Conservation (phyloP, 345 rosid species). For the Syzygium oleosum region DNA sequence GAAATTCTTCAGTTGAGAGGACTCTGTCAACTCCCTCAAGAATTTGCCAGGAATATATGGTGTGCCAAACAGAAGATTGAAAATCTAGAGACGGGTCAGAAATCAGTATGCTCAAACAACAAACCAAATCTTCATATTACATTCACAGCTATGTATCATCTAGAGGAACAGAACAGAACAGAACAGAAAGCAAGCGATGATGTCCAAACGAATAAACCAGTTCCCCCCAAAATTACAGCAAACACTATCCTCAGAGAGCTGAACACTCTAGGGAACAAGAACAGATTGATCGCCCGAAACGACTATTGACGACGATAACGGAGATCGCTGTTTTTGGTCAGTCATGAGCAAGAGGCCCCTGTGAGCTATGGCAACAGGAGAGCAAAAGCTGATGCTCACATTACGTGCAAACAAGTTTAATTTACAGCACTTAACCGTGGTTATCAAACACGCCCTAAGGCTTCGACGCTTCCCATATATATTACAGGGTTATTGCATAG, state of each 20-base stretch:
- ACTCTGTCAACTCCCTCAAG: background rate
- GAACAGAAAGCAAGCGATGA: background rate
- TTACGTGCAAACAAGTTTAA: too few species aligned
- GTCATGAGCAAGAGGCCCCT: background rate
- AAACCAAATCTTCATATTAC: background rate
- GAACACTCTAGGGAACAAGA: background rate
- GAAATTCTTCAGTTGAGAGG: background rate
- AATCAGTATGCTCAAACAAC: constrained; percentile 8
- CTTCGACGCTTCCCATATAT: background rate
- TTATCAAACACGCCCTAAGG: too few species aligned
- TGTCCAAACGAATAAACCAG: constrained; percentile 27
- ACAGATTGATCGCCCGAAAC: background rate
- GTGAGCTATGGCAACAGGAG: constrained; percentile 57
- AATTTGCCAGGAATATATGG: background rate
- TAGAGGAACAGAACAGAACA: background rate
- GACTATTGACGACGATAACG: background rate
- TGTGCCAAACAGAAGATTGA: background rate
- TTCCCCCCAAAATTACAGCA: constrained; percentile 4
- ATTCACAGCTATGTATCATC: background rate
- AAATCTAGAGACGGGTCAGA: background rate
- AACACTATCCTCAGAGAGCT: constrained; percentile 3
- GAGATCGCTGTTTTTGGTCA: background rate
- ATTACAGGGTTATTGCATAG: too few species aligned
- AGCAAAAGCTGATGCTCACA: constrained; percentile 40
- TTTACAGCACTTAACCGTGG: too few species aligned